Conservation (phyloP, 176 grass and related monocot species). For the Pontederia paniculata region DNA sequence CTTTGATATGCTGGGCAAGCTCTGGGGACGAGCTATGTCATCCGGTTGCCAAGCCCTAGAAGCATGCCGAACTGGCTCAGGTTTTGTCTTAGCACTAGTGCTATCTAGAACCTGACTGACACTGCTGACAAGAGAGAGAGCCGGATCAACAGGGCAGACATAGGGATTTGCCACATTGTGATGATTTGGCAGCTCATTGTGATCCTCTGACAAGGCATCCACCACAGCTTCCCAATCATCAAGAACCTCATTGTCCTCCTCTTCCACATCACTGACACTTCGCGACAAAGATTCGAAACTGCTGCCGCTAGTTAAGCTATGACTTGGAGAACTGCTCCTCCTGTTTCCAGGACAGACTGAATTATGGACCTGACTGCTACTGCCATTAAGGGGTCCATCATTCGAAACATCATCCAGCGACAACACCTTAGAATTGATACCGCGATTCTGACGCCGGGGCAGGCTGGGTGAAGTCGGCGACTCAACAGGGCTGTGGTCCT, state of each 20-base stretch:
- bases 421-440: constrained; percentile 23
- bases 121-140: background rate
- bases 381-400: background rate
- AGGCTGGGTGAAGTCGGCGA: background rate
- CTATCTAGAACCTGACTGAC: background rate
- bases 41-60: constrained; percentile 7
- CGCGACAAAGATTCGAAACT: constrained; percentile 6
- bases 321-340: background rate
- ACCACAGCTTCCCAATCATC: constrained; percentile 13
- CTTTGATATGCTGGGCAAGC: background rate
- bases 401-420: constrained; percentile 8
- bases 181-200: background rate
- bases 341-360: background rate
- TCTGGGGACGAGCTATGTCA: background rate
- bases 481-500: background rate
- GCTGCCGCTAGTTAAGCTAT: constrained; percentile 5
- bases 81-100: background rate
- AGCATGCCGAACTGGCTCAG: background rate
- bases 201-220: background rate
- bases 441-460: background rate
- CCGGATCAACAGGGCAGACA: background rate
- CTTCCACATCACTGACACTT: constrained; percentile 3
- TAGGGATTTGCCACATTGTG: background rate
- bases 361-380: background rate
- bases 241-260: constrained; percentile 2